A percentile compares a stretch with the other conserved stretches of the same genome.
Conservation (phyloP, 2,329 filamentous ascomycete genomes). For the Venturiaceae sp. region DNA sequence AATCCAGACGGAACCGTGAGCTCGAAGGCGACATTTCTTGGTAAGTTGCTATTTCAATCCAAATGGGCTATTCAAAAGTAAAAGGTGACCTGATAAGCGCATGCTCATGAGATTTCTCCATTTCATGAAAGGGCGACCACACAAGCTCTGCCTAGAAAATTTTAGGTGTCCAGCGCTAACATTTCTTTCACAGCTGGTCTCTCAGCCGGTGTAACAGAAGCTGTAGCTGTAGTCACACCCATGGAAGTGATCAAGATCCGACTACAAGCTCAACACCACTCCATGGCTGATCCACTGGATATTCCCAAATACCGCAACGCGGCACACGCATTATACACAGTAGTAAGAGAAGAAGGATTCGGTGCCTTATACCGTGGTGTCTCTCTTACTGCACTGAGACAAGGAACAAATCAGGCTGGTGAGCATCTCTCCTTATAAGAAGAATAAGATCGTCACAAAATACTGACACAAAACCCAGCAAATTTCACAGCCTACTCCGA, state of each 20-base stretch:
- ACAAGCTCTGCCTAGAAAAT: no score
- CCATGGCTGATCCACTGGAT: slow-evolving; percentile 92
- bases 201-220: slow-evolving; percentile 88
- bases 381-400: slow-evolving; percentile 80
- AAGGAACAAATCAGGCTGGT: slow-evolving; percentile 87
- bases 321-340: slow-evolving; percentile 72
- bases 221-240: slow-evolving; percentile 88
- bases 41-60: slow-evolving; percentile 35
- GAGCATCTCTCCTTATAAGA: background rate
- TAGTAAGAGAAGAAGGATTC: slow-evolving; percentile 82
- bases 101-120: no score
- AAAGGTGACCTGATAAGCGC: no score
- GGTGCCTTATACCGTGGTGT: slow-evolving; percentile 89
- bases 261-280: slow-evolving; percentile 95
- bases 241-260: slow-evolving; percentile 99
- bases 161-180: slow-evolving; percentile 4
- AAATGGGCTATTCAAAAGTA: background rate
- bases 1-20: slow-evolving; percentile 57
- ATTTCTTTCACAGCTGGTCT: slow-evolving; percentile 57
- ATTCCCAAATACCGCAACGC: slow-evolving; percentile 96
- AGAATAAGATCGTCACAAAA: background rate
- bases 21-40: slow-evolving; percentile 62
- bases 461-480: slow-evolving; percentile 39
- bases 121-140: no score
- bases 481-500: slow-evolving; percentile 98